phyloP scores from a whole-genome alignment of 768 basidiomycete species.

The Sporobolomyces phaffii region DNA sequence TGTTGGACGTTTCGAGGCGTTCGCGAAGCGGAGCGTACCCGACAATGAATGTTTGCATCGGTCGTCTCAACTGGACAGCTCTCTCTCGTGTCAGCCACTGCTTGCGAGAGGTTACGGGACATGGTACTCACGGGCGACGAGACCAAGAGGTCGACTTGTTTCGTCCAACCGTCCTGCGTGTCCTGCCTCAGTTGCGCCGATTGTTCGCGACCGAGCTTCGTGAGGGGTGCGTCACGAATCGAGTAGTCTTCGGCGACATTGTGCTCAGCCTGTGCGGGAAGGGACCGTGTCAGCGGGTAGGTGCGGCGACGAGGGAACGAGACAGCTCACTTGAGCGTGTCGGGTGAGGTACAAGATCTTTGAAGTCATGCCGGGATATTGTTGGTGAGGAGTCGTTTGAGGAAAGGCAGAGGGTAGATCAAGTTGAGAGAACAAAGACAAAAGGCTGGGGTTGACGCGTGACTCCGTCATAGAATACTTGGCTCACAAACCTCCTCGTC shows the following conservation, averaged over 20 bases:
- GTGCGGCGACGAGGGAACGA: neutral
- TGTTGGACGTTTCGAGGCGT: constrained; percentile 39
- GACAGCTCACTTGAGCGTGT: constrained; percentile 39
- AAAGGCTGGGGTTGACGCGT: no score
- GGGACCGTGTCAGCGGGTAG: neutral
- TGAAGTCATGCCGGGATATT: neutral
- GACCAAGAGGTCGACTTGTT: constrained; percentile 44
- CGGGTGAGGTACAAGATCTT: constrained; percentile 38
- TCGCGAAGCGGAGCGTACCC: constrained; percentile 39
- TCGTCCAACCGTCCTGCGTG: constrained; percentile 42
- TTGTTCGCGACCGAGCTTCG: constrained; percentile 44
- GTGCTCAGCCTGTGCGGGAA: constrained; percentile 1
- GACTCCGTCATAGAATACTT: no score
- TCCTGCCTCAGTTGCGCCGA: constrained; percentile 39
- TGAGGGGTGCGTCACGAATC: constrained; percentile 45
- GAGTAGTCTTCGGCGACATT: constrained; percentile 44
- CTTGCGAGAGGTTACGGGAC: neutral
- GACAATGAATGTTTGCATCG: constrained; percentile 43
- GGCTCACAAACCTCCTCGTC: no score
- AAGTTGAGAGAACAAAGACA: no score
- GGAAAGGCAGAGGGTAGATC: no score
- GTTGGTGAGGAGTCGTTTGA: neutral
- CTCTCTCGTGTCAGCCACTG: neutral
- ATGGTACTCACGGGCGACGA: constrained; percentile 25
- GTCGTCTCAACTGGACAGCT: constrained; percentile 37